Evolutionary conservation across 2,329 filamentous ascomycete species (phyloP).

Genomic region (Xylariaceae sp.): DNA sequence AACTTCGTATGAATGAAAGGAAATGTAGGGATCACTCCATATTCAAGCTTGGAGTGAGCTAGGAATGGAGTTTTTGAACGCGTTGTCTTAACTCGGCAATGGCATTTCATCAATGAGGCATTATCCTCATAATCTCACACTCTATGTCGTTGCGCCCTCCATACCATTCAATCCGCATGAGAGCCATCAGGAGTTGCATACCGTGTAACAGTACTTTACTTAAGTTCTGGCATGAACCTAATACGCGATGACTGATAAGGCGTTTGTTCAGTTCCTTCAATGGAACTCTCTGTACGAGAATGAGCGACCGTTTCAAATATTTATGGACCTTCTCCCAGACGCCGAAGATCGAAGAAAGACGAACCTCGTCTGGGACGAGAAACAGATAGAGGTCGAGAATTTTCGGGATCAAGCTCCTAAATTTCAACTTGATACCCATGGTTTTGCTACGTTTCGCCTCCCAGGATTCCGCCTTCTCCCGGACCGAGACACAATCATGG

Average conservation of each 20-base stretch:
- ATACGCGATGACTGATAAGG: neutral
- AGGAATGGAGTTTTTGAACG: too few relatives aligned
- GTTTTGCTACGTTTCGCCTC: conserved; percentile 5
- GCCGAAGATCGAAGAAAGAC: conserved; percentile 11
- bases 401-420: neutral
- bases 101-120: too few relatives aligned
- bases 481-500: conserved; percentile 2
- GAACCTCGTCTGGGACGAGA: conserved; percentile 12
- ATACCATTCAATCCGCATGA: too few relatives aligned
- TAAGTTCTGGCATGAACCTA: too few relatives aligned
- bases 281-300: conserved; percentile 19
- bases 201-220: too few relatives aligned
- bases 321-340: conserved; percentile 13
- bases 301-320: conserved; percentile 20
- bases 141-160: too few relatives aligned
- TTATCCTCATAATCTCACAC: too few relatives aligned
- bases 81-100: too few relatives aligned
- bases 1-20: too few relatives aligned
- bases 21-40: too few relatives aligned
- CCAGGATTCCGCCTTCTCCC: conserved; percentile 6
- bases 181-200: too few relatives aligned
- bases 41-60: too few relatives aligned
- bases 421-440: conserved; percentile 21
- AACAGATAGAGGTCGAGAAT: conserved; percentile 4
- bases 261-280: conserved; percentile 14